These are phyloP conservation scores for Trichocladium antarcticum DNA, from an alignment of 495 filamentous ascomycete species.

Conservation along the genomic window DNA sequence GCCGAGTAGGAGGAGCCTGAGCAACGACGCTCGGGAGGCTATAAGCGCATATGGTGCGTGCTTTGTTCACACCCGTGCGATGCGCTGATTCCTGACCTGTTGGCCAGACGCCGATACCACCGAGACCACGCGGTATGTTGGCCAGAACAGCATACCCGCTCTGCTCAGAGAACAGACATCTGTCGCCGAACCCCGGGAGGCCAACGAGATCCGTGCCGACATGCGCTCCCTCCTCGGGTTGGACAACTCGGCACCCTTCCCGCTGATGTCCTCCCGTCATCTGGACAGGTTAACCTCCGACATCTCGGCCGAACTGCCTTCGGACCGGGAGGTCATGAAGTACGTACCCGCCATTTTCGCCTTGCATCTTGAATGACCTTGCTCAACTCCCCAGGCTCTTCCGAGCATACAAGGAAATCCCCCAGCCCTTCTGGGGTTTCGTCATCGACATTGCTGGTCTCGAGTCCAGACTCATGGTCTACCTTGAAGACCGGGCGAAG, in stretches of 20 bases:
- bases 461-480: constrained; percentile 52
- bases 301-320: constrained; percentile 54
- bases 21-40: constrained; percentile 33
- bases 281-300: constrained; percentile 59
- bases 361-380: constrained; percentile 3
- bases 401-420: constrained; percentile 61
- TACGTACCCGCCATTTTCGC: constrained; percentile 14
- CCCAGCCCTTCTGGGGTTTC: constrained; percentile 69
- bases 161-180: constrained; percentile 53
- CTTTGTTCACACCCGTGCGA: not conserved
- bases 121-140: constrained; percentile 55
- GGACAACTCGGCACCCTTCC: constrained; percentile 77
- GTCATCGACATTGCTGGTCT: constrained; percentile 58
- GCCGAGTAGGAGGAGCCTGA: constrained; percentile 25
- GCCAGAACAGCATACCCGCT: constrained; percentile 52
- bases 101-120: constrained; percentile 48
- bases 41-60: constrained; percentile 28
- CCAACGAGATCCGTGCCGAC: constrained; percentile 44
- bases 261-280: constrained; percentile 64
- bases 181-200: constrained; percentile 36
- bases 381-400: constrained; percentile 45
- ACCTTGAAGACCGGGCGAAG: constrained; percentile 54
- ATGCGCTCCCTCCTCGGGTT: constrained; percentile 73
- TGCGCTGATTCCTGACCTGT: constrained; percentile 5
- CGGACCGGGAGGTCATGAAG: constrained; percentile 52